Evolutionary conservation across 2,329 filamentous ascomycete genomes (phyloP).

Genomic region (Nemania serpens): DNA sequence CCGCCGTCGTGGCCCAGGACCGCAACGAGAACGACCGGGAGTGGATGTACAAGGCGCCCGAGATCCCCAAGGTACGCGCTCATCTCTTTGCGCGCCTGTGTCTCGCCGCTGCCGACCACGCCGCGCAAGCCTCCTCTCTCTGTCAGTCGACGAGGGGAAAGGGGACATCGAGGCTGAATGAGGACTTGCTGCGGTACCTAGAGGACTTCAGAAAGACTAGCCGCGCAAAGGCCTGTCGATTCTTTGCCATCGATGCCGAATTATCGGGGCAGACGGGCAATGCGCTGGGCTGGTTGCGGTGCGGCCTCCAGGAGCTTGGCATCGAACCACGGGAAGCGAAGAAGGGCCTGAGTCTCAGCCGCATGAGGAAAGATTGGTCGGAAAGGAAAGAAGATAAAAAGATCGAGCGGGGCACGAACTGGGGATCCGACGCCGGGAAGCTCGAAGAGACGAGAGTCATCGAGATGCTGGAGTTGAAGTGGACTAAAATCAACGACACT

Average conservation of each 20-base stretch:
- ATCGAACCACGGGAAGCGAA: constrained; percentile 58
- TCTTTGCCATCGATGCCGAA: constrained; percentile 90
- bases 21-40: constrained; percentile 84
- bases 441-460: constrained; percentile 84
- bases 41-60: constrained; percentile 94
- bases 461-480: constrained; percentile 85
- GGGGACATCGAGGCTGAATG: constrained; percentile 59
- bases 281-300: constrained; percentile 84
- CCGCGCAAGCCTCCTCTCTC: constrained; percentile 68
- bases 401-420: constrained; percentile 72
- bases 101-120: constrained; percentile 86
- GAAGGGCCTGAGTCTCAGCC: constrained; percentile 55
- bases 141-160: constrained; percentile 47
- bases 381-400: constrained; percentile 80
- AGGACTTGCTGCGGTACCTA: constrained; percentile 72
- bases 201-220: constrained; percentile 76
- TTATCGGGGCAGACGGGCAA: constrained; percentile 78
- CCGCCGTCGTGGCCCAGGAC: constrained; percentile 77
- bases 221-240: constrained; percentile 83
- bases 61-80: constrained; percentile 86
- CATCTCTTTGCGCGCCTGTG: constrained; percentile 88
- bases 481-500: constrained; percentile 91
- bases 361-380: constrained; percentile 68
- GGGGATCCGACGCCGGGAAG: constrained; percentile 84
- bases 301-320: constrained; percentile 76